Evolutionary conservation across 805 yeast genomes (phyloP).

Genomic region (Ogataea siamensis): DNA sequence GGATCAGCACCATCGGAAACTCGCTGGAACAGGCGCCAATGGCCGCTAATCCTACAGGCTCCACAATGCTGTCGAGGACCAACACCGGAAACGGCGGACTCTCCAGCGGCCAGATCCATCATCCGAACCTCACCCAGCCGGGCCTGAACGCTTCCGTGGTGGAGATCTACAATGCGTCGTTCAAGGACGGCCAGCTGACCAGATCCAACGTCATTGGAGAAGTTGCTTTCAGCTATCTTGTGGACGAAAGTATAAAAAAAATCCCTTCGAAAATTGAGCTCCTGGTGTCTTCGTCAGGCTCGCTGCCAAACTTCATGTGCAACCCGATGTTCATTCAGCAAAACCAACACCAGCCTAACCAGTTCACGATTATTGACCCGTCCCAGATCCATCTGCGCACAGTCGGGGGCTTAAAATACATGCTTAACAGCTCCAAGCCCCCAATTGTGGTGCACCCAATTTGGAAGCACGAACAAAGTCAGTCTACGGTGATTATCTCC

Average conservation of each 20-base stretch:
- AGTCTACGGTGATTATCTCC: constrained; percentile 80
- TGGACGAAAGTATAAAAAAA: constrained; percentile 30
- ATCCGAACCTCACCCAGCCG: constrained; percentile 49
- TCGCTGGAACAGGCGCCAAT: constrained; percentile 12
- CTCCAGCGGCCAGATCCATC: constrained; percentile 41
- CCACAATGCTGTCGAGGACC: constrained; percentile 35
- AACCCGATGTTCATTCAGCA: constrained; percentile 54
- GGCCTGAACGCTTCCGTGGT: constrained; percentile 82
- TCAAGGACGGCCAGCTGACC: constrained; percentile 61
- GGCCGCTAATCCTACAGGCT: constrained; percentile 37
- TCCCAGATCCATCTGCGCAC: constrained; percentile 58
- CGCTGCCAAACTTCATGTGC: constrained; percentile 46
- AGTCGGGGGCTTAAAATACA: constrained; percentile 78
- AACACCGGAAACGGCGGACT: constrained; percentile 35
- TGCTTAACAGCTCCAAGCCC: constrained; percentile 48
- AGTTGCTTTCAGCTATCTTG: constrained; percentile 71
- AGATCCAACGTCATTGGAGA: constrained; percentile 77
- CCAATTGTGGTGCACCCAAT: constrained; percentile 77
- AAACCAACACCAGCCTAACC: constrained; percentile 25
- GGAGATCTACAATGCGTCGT: constrained; percentile 77
- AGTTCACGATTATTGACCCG: constrained; percentile 45
- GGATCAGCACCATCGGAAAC: constrained; percentile 17
- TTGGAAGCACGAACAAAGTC: constrained; percentile 86
- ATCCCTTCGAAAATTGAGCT: constrained; percentile 44
- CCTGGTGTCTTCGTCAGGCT: constrained; percentile 38